Evolutionary conservation across 1,284 basidiomycete genomes (phyloP), one percentile per base, ranked within the genome.

Genomic region (Ceratobasidium sp.): DNA sequence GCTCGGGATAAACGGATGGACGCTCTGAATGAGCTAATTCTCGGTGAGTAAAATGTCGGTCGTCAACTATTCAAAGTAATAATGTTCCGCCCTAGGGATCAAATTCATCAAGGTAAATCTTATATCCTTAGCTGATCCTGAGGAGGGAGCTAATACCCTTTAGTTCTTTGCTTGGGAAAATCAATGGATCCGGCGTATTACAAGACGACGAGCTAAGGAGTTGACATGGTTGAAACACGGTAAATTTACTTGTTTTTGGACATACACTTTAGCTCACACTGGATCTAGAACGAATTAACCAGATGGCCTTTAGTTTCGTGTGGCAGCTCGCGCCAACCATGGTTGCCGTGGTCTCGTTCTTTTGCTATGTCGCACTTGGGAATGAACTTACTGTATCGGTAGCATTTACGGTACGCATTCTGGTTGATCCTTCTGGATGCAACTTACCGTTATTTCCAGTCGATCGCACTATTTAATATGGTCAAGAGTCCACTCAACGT

Each of bases 1-100:
- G 90, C 95, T 0, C 87, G 94, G 9, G 96, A 98, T 81, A 91
- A 91, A 81, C 89, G 96, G 1, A 96, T 98, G 90, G 88, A 87
- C 0, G 91, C 95, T 19, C 84, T 98, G 80, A 96, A 92, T 77
- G 96, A 98, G 83, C 86, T 98, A 19, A 92, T 97, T 73, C 44
- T 90, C 91, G 2, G 90, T 91, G 78, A 37, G 86, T 61, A 37
- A 17, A 34, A 22, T 7, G 25, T 43, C 32, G 6, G 1, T 8
- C 62, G 37, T 37, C 44, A n/a, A 40, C 22, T 29, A 22, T 51
- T 56, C 44, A 17, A 13, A 19, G 32, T 7, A 19, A 13, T 61
- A 62, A 76, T 43, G 43, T 44, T 32, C 22, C 13, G 46, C 22
- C 56, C 22, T 73, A 52, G 79, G 89, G 85, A 86, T 93, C 79